phyloP scores from a whole-genome alignment of 345 rosid genomes.

The Raphanus raphanistrum region DNA sequence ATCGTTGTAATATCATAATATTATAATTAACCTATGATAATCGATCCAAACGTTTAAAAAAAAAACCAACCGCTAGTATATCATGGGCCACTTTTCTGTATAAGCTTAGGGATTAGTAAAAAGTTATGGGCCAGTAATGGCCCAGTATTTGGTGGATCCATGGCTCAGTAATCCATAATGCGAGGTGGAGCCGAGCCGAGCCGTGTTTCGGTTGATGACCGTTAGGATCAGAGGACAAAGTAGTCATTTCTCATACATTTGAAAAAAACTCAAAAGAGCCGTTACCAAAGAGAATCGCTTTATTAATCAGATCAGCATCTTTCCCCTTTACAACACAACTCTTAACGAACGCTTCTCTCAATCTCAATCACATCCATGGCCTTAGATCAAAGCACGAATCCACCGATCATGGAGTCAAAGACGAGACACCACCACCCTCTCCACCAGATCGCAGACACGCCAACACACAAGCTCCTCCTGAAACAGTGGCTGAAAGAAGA shows the following conservation, averaged over 20 bases:
- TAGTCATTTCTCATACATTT: conserved; percentile 3
- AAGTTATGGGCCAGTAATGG: not conserved
- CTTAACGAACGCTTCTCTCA: not conserved
- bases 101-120: not conserved
- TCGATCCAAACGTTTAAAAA: no score
- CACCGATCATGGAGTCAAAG: conserved; percentile 57
- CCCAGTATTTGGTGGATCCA: no score
- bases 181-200: conserved; percentile 8
- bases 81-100: not conserved
- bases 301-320: conserved; percentile 5
- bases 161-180: no score
- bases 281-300: conserved; percentile 27
- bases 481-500: conserved; percentile 97
- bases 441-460: conserved; percentile 85
- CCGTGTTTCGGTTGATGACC: conserved; percentile 12
- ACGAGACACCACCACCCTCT: conserved; percentile 57
- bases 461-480: conserved; percentile 87
- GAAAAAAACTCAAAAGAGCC: conserved; percentile 25
- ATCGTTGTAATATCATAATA: no score
- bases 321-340: conserved; percentile 3
- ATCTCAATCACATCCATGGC: conserved; percentile 36
- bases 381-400: conserved; percentile 49
- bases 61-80: not conserved
- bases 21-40: no score
- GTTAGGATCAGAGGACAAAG: conserved; percentile 21